Percentiles rank a stretch among this genome's conserved stretches.
Evolutionary conservation across 306 rosid species (phyloP).

Genomic region (Vigna nakashimae): DNA sequence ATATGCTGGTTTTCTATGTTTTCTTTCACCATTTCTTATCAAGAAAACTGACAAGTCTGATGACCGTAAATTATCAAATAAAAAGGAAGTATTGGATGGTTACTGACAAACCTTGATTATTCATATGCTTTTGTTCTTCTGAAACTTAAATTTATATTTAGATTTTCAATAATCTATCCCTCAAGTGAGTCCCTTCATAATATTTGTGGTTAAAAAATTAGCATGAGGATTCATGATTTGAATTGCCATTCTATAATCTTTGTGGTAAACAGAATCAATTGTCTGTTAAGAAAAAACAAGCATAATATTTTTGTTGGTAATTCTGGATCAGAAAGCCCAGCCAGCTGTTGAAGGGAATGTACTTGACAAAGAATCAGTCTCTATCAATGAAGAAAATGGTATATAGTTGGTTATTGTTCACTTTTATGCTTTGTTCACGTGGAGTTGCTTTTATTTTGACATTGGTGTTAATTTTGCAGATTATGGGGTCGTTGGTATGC

Average conservation of each 20-base stretch:
- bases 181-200: no score
- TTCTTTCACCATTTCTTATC: not conserved
- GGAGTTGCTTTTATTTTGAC: conserved; percentile 21
- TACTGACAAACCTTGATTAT: not conserved
- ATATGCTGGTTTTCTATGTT: not conserved
- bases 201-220: not conserved
- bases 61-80: not conserved
- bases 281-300: not conserved
- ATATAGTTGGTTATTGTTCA: conserved; percentile 29
- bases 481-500: conserved; percentile 81
- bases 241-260: not conserved
- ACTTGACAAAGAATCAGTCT: conserved; percentile 52
- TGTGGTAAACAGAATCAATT: not conserved
- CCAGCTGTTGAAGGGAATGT: conserved; percentile 62
- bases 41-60: not conserved
- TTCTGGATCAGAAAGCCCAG: conserved; percentile 48
- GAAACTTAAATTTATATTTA: not conserved
- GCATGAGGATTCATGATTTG: not conserved
- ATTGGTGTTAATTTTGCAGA: conserved; percentile 58
- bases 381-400: conserved; percentile 53
- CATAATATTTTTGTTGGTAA: not conserved
- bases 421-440: conserved; percentile 2
- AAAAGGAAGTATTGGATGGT: not conserved
- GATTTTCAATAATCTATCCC: no score
- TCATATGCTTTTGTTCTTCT: not conserved